These are phyloP conservation scores for Sporothrix pseudoabietina DNA, from an alignment of 2,329 filamentous ascomycete genomes.

Conservation along the genomic window DNA sequence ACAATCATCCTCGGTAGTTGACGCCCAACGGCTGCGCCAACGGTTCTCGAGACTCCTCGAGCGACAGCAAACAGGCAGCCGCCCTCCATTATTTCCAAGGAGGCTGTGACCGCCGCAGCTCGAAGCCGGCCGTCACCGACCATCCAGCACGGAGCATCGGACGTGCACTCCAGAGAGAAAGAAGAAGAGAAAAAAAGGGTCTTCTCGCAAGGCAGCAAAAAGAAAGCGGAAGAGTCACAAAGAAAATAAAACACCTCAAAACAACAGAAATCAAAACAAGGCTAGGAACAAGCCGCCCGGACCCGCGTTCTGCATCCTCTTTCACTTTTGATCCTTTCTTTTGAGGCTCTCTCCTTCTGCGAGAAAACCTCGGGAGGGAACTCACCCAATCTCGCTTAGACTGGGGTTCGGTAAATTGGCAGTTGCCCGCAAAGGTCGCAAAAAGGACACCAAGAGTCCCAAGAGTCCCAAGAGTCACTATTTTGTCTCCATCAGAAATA, in stretches of 20 bases:
- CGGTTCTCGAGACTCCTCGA: too few species aligned
- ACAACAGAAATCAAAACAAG: not conserved
- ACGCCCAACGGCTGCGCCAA: not conserved
- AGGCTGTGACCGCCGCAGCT: conserved; percentile 15
- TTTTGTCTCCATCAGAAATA: not conserved
- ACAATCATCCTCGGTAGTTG: not conserved
- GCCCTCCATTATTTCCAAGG: not conserved
- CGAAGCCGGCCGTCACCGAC: conserved; percentile 23
- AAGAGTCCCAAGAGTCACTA: not conserved
- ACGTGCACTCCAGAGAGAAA: not conserved
- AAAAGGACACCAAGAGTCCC: too few species aligned
- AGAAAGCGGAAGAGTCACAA: not conserved
- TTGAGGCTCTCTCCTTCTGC: not conserved
- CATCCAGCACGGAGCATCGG: not conserved
- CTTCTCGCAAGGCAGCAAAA: not conserved
- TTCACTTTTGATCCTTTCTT: not conserved
- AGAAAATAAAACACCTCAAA: not conserved
- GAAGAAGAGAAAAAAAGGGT: not conserved
- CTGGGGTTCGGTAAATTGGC: conserved; percentile 30
- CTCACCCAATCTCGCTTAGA: conserved; percentile 26
- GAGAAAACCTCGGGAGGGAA: conserved; percentile 4
- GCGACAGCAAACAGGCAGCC: conserved; percentile 11
- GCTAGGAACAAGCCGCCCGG: not conserved
- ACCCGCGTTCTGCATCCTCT: not conserved
- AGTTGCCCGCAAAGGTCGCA: not conserved